Conservation (phyloP, 176 grass and related monocot genomes). For the Ensete ventricosum region DNA sequence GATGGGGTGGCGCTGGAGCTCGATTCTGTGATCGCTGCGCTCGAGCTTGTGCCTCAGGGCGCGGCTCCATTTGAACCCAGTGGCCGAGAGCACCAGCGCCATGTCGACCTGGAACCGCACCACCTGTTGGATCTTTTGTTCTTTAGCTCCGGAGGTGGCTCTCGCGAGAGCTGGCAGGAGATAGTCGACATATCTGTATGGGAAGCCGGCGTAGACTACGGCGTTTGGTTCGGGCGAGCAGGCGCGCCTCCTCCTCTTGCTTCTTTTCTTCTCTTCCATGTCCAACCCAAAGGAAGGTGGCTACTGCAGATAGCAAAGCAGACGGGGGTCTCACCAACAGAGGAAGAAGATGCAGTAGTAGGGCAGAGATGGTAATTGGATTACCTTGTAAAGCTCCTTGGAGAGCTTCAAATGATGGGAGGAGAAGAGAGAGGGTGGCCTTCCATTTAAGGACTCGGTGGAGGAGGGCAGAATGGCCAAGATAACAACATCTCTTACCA, state of each 20-base stretch:
- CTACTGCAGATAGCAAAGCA: neutral
- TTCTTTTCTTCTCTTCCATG: slow-evolving; percentile 16
- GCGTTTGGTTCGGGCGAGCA: neutral
- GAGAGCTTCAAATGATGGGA: slow-evolving; percentile 1
- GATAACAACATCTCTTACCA: neutral
- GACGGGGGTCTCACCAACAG: neutral
- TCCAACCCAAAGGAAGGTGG: neutral
- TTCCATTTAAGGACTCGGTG: neutral
- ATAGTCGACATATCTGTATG: neutral
- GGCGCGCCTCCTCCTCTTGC: slow-evolving; percentile 3
- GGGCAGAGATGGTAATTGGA: neutral
- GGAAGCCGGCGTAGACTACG: neutral
- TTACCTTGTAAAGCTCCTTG: neutral
- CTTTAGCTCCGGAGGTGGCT: neutral
- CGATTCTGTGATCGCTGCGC: neutral
- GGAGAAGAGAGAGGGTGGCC: neutral
- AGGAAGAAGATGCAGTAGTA: neutral
- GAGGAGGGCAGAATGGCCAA: slow-evolving; percentile 12
- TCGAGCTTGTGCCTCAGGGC: slow-evolving; percentile 15
- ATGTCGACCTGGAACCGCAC: slow-evolving; percentile 20
- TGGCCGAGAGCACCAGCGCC: slow-evolving; percentile 8
- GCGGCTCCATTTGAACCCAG: slow-evolving; percentile 9
- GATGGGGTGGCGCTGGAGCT: neutral
- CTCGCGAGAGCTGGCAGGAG: slow-evolving; percentile 16
- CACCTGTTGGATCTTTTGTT: neutral